These are phyloP conservation scores for Amanita brunnescens DNA, from an alignment of 768 basidiomycete genomes.

Conservation along the genomic window DNA sequence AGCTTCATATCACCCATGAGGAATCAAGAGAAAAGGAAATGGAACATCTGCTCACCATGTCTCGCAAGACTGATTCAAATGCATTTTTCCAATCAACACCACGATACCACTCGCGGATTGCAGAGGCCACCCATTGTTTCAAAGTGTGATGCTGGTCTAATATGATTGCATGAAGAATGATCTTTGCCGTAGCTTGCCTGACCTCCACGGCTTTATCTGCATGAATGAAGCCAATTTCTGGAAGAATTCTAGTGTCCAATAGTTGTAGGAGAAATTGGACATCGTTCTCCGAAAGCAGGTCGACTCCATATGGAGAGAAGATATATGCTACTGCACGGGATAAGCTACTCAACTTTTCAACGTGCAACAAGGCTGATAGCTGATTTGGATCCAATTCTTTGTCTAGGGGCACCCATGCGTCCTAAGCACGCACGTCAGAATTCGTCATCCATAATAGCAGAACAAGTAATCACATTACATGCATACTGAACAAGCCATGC, in stretches of 20 bases:
- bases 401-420: slow-evolving; percentile 45
- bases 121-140: slow-evolving; percentile 21
- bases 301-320: slow-evolving; percentile 13
- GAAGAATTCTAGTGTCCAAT: slow-evolving; percentile 30
- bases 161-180: slow-evolving; percentile 14
- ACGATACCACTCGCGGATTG: slow-evolving; percentile 32
- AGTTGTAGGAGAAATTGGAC: slow-evolving; percentile 14
- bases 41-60: slow-evolving; percentile 29
- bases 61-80: slow-evolving; percentile 31
- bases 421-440: neutral
- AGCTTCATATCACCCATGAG: slow-evolving; percentile 21
- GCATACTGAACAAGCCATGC: slow-evolving; percentile 42
- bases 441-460: neutral
- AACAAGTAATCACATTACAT: slow-evolving; percentile 34
- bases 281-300: neutral
- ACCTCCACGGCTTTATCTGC: neutral
- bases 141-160: slow-evolving; percentile 20
- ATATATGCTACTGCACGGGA: slow-evolving; percentile 24
- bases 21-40: neutral
- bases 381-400: slow-evolving; percentile 29
- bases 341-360: slow-evolving; percentile 34
- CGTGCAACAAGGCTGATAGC: slow-evolving; percentile 36
- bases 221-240: slow-evolving; percentile 20
- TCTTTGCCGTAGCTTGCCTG: slow-evolving; percentile 9
- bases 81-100: slow-evolving; percentile 32